Evolutionary conservation across 805 yeast genomes (phyloP), one percentile per base, ranked within the genome.

Genomic region (Pichia cephalocereana): DNA sequence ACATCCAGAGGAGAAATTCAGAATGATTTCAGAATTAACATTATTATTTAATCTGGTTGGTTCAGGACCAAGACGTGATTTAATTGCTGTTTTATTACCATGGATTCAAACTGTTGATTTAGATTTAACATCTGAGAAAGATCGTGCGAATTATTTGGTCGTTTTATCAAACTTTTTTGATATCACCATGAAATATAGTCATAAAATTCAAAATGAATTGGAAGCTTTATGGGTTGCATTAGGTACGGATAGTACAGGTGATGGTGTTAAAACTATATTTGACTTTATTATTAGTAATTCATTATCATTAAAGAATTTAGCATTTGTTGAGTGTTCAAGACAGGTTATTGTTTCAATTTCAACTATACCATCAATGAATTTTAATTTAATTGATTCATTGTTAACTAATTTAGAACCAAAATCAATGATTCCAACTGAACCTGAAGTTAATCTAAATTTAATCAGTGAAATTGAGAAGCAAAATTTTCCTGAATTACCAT

Each of bases 201-300:
- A 83, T 43, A 70, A 72, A 14, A 79, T 87, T 55, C 86, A 87
- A 41, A 84, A 83, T 57, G 98, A 89, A 57, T 87, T 93, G 11
- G 97, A 90, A 62, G 95, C 95, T 0, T 65, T 93, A 23, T 93
- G 99, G 99, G 88, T 86, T 6, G 91, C 97, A 0, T 69, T 93
- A n/a, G 96, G 95, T 1, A 79, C 76, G 44, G 86, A 84, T 6
- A 74, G 76, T n/a, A 74, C 77, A 30, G 74, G 77, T 31, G 45
- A 48, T 18, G 89, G 91, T 57, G 82, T 83, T 19, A 80, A 80
- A 41, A 80, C 78, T 2, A 84, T 88, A 19, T 66, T 87, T 58
- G 84, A 82, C 41, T 93, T 80, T 59, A 70, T 88, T 41, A 70
- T 86, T 41, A 73, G 72, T 23, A 78, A 82, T 36, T 82, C 95